A percentile compares a stretch with the other conserved stretches of the same genome.
Evolutionary conservation across 495 filamentous ascomycete species (phyloP).

Genomic region (Oleoguttula mirabilis): DNA sequence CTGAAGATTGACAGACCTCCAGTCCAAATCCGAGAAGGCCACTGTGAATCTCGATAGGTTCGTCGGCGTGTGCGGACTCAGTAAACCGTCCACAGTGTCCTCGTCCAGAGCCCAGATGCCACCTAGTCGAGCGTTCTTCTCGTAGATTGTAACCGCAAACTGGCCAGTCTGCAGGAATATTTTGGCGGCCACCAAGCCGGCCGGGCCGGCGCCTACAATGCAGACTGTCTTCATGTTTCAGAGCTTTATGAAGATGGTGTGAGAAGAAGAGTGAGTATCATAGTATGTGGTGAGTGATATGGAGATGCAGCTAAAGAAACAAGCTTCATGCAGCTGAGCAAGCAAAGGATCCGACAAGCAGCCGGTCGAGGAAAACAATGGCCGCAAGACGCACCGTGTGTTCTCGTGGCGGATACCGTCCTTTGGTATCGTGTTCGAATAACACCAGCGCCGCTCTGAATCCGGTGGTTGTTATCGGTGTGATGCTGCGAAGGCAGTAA

Average conservation of each 20-base stretch:
- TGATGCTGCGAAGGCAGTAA: no score
- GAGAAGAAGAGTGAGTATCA: not conserved
- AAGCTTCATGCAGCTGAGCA: no score
- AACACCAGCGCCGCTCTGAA: no score
- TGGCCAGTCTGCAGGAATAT: conserved; percentile 52
- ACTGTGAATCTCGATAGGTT: conserved; percentile 73
- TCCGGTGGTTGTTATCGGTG: no score
- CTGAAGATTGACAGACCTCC: conserved; percentile 37
- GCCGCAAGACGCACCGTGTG: no score
- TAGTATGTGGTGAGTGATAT: no score
- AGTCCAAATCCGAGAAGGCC: conserved; percentile 66
- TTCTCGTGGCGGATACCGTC: no score
- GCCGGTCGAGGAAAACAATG: no score
- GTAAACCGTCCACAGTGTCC: conserved; percentile 32
- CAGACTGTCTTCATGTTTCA: conserved; percentile 27
- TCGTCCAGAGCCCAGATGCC: conserved; percentile 58
- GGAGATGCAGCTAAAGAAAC: no score
- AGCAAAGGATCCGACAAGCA: no score
- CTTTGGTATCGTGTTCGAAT: no score
- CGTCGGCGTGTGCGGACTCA: conserved; percentile 59
- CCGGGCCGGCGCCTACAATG: conserved; percentile 62
- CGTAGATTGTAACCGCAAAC: conserved; percentile 62
- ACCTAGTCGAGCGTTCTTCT: conserved; percentile 50
- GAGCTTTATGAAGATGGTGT: no score
- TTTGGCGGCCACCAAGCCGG: conserved; percentile 73